phyloP scores from a whole-genome alignment of 306 rosid genomes.

The Prunus campanulata region DNA sequence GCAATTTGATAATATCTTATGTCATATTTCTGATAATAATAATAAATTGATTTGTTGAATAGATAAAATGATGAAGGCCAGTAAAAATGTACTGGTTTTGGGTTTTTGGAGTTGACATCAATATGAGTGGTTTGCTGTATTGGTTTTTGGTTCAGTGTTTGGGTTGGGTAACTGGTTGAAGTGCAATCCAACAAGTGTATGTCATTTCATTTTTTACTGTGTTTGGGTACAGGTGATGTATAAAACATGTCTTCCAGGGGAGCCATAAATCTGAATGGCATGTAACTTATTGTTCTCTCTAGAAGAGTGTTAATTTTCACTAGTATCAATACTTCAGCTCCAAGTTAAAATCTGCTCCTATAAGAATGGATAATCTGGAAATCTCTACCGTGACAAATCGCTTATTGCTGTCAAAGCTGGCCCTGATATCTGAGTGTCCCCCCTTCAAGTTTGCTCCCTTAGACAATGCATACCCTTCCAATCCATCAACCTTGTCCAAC shows the following conservation, averaged over 20 bases:
- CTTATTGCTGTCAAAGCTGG: conserved; percentile 23
- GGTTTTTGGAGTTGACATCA: background rate
- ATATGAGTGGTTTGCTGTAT: background rate
- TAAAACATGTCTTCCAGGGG: too few relatives aligned
- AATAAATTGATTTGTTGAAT: conserved; percentile 21
- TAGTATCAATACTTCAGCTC: conserved; percentile 14
- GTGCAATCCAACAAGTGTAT: too few relatives aligned
- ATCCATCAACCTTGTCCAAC: conserved; percentile 34
- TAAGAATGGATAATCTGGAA: conserved; percentile 47
- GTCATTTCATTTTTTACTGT: too few relatives aligned
- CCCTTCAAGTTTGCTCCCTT: conserved; percentile 27
- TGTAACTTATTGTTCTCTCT: background rate
- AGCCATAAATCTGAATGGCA: too few relatives aligned
- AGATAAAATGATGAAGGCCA: conserved; percentile 25
- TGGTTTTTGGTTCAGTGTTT: too few relatives aligned
- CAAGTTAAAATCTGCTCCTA: conserved; percentile 62
- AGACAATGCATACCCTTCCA: conserved; percentile 18
- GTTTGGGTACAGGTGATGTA: too few relatives aligned
- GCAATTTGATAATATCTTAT: background rate
- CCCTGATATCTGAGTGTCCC: conserved; percentile 18
- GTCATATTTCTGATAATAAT: conserved; percentile 2
- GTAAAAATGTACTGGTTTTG: background rate
- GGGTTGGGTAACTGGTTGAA: too few relatives aligned
- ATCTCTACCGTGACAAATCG: conserved; percentile 39
- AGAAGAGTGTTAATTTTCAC: background rate